Conservation (phyloP, 2,329 filamentous ascomycete species). For the Colletotrichum sp. region DNA sequence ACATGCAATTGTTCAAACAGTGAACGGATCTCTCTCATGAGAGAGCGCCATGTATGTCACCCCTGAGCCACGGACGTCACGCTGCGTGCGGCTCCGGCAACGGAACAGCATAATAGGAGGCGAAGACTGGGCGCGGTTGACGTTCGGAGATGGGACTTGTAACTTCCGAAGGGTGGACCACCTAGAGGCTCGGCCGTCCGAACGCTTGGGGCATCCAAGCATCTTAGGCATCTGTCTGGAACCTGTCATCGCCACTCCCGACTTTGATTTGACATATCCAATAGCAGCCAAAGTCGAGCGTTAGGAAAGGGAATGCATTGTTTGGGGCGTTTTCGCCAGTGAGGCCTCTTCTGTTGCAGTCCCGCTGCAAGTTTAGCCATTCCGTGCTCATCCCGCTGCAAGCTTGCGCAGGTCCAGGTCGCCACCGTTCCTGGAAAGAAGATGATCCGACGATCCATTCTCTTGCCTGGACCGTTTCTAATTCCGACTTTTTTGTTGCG, state of each 20-base stretch:
- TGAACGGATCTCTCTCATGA: neutral
- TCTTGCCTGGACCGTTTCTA: neutral
- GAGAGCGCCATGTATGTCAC: neutral
- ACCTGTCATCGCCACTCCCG: neutral
- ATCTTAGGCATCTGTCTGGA: neutral
- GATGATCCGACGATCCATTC: neutral
- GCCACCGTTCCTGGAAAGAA: neutral
- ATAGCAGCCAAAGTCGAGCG: neutral
- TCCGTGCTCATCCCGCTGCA: neutral
- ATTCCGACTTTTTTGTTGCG: neutral
- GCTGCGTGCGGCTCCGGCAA: neutral
- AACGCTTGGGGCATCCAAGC: slow-evolving; percentile 7
- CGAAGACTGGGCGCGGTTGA: neutral
- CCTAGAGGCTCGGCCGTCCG: slow-evolving; percentile 1
- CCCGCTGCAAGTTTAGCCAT: neutral
- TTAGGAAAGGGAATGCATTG: neutral
- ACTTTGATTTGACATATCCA: neutral
- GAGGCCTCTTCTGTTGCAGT: neutral
- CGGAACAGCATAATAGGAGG: neutral
- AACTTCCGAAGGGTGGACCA: neutral
- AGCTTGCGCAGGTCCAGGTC: neutral
- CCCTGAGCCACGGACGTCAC: neutral
- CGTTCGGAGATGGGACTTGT: neutral
- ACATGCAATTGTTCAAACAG: neutral
- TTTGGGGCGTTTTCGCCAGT: neutral